Base-by-base conservation (phyloP, 2,329 filamentous ascomycete species). In the Allantophomopsis cytisporea region DNA sequence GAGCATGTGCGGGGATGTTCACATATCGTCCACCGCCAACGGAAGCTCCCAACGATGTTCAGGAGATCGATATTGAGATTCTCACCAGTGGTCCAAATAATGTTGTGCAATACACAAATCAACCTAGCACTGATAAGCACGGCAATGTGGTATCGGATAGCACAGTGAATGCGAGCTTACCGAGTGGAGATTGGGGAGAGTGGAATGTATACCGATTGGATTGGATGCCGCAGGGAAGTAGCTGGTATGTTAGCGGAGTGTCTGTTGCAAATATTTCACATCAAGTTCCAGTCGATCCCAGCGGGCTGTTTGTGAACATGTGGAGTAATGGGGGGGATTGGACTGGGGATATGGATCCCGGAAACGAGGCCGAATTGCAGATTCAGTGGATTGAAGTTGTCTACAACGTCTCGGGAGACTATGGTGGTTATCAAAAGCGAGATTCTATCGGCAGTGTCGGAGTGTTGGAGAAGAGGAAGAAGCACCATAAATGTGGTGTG, bases 21-120 rank as follows among this genome's bases (percentile, higher is more conserved):
- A 56, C 54, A 7, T 56, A 55, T 37, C 45, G 48, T 5, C 17
- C 13, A 6, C 31, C 35, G 5, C 12, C 18, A 14, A 35, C 36
- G 17, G 35, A 40, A 17, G 33, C 39, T 5, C 37, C 47, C 2
- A 18, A 41, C 2, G 31, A 36, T 2, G 45, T 55, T 1, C 50
- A 55, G 42, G 54, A 56, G 49, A 45, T 52, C 18, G 54, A 56
- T 30, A 55, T 56, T 8, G 54, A 56, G 33, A 54, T 56, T 35
- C 45, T 56, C 3, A 56, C 53, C 6, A 28, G 37, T 2, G 52
- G 45, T 8, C 51, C 53, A 0, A 33, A 46, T 17, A 44, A 54
- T 21, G 28, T 28, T 4, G 48, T 55, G 2, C 54, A 56, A 37
- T 55, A 49, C 36, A 55, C 54, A 1, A 56, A 56, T 17, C 54